Percentiles rank a stretch among this genome's conserved stretches.
Conservation (phyloP, 2,329 filamentous ascomycete genomes). For the Calycina herbarum region DNA sequence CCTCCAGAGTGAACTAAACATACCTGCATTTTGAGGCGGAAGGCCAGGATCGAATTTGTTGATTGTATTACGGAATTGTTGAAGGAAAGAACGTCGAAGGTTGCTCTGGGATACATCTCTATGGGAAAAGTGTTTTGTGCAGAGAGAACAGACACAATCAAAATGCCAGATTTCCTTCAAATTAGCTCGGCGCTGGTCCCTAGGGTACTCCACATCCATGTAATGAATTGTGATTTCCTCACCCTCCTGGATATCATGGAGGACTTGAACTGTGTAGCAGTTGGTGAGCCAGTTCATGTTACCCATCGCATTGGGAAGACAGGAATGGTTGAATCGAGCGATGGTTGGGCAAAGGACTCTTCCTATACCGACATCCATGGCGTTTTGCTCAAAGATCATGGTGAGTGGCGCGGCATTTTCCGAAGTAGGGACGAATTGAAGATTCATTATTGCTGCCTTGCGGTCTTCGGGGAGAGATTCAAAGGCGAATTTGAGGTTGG, state of each 20-base stretch:
- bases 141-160: not conserved
- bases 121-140: not conserved
- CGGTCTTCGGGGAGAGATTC: not conserved
- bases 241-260: not conserved
- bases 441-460: not conserved
- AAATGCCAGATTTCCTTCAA: not conserved
- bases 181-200: not conserved
- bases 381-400: constrained; percentile 4
- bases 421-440: not conserved
- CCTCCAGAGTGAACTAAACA: not conserved
- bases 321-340: not conserved
- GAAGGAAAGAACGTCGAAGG: not conserved
- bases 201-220: not conserved
- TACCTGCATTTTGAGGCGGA: too few relatives aligned
- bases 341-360: not conserved
- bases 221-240: constrained; percentile 3
- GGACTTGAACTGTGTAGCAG: not conserved
- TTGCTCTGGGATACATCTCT: not conserved
- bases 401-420: not conserved
- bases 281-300: constrained; percentile 1
- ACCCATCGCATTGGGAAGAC: not conserved
- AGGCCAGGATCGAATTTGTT: not conserved
- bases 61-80: not conserved
- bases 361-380: not conserved
- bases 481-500: not conserved